Evolutionary conservation across 2,329 filamentous ascomycete species (phyloP), one percentile per base, ranked within the genome.

Genomic region (Fragosphaeria purpurea): DNA sequence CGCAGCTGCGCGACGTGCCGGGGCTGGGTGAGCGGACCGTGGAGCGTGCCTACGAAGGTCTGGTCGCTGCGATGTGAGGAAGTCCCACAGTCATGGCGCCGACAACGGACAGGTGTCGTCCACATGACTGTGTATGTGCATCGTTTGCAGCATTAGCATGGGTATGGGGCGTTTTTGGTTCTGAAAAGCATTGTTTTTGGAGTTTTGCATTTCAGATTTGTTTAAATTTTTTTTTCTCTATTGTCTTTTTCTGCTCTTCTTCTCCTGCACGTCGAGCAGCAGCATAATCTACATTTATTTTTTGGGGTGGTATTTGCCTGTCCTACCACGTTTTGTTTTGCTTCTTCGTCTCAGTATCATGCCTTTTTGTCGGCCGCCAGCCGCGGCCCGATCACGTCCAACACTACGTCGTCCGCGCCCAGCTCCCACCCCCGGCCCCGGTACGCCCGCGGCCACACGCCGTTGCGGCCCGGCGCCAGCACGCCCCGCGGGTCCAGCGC

Each of bases 11-110:
- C 50, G 65, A 67, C 7, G 65, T 82, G 10, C 79, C 78, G 2
- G 79, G 79, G 6, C 71, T 83, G 65, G 78, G 78, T 1, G 74
- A 71, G 10, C 69, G 72, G 44, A 73, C 74, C 2, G 71, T 82
- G 2, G 77, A 82, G 61, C 70, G 73, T 56, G 79, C 79, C 2
- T 76, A 73, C 53, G 72, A 74, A 34, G 75, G 76, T 3, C 59
- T 79, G 9, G 44, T 60, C 33, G 54, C 47, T 9, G 38, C 34
- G 34, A 43, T n/a, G n/a, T n/a, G n/a, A n/a, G n/a, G n/a, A n/a
- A n/a, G n/a, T n/a, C n/a, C n/a, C n/a, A n/a, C n/a, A n/a, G n/a
- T n/a, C n/a, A n/a, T n/a, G n/a, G n/a, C n/a, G n/a, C n/a, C n/a
- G n/a, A n/a, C n/a, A n/a, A n/a, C n/a, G n/a, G n/a, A n/a, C n/a